Conservation (phyloP, 1,139 yeast genomes). For the Sugiyamaella novakii region DNA sequence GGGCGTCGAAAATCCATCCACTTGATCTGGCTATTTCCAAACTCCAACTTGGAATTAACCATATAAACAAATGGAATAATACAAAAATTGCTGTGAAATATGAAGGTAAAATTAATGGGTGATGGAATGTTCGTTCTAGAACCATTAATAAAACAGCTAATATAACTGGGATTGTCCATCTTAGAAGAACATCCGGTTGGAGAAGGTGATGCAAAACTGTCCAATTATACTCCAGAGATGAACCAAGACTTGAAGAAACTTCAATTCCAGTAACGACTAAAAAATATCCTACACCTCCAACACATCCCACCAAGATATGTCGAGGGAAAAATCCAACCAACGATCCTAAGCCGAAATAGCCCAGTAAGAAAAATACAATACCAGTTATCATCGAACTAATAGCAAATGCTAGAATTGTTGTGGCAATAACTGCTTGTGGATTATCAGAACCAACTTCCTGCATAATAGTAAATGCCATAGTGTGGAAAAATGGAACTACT, state of each 20-base stretch:
- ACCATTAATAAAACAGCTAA: conserved; percentile 61
- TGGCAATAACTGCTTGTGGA: conserved; percentile 70
- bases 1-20: conserved; percentile 84
- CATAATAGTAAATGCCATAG: conserved; percentile 81
- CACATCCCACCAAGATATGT: conserved; percentile 93
- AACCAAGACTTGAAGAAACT: conserved; percentile 77
- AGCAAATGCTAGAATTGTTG: conserved; percentile 86
- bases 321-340: conserved; percentile 94
- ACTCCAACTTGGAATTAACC: conserved; percentile 64
- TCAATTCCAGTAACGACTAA: conserved; percentile 87
- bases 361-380: conserved; percentile 69
- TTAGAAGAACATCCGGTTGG: conserved; percentile 50
- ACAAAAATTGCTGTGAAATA: conserved; percentile 74
- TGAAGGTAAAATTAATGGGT: conserved; percentile 78
- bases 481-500: conserved; percentile 94
- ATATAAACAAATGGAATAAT: conserved; percentile 67
- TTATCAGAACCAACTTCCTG: conserved; percentile 55
- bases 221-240: conserved; percentile 66
- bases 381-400: conserved; percentile 86
- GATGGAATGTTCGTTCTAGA: conserved; percentile 59
- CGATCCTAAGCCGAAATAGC: conserved; percentile 77
- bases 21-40: conserved; percentile 60
- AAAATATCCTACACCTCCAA: conserved; percentile 97
- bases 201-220: conserved; percentile 56
- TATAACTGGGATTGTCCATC: conserved; percentile 72